phyloP scores from a whole-genome alignment of 2,329 filamentous ascomycete genomes.

The Botrytis fabae region DNA sequence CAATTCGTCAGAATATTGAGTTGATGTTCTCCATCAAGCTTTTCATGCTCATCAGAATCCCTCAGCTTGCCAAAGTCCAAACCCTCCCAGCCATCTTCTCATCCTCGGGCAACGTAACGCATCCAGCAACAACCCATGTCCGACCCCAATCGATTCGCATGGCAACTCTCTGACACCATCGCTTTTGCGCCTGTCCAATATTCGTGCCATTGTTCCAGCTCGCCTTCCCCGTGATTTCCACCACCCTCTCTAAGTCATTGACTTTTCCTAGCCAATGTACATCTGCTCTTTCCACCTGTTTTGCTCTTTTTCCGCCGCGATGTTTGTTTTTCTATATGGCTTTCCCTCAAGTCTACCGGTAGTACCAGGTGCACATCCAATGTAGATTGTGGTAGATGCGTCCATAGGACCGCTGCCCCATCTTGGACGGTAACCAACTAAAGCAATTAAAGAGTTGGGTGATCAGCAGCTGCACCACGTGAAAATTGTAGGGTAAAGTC shows the following conservation, averaged over 20 bases:
- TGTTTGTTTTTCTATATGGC: neutral
- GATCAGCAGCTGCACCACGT: neutral
- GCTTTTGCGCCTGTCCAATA: neutral
- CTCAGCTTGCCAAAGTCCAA: neutral
- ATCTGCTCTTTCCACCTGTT: neutral
- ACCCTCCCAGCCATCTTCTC: neutral
- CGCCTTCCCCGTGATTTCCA: neutral
- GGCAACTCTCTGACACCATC: neutral
- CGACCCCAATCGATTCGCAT: neutral
- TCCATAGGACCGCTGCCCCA: neutral
- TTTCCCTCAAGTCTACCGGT: neutral
- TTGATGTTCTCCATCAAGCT: neutral
- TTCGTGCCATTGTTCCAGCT: neutral
- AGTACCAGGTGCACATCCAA: neutral
- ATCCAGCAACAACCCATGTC: neutral
- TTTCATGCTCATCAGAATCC: neutral
- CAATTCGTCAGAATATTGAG: neutral
- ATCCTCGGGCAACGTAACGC: neutral
- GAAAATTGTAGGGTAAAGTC: too few species aligned
- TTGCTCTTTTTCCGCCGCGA: neutral
- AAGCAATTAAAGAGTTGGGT: neutral
- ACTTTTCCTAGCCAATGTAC: conserved; percentile 3
- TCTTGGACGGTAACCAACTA: neutral
- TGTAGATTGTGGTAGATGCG: conserved; percentile 7
- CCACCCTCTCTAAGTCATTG: neutral